Base-by-base conservation (phyloP, 208 protist species). In the Acanthamoeba royreba region DNA sequence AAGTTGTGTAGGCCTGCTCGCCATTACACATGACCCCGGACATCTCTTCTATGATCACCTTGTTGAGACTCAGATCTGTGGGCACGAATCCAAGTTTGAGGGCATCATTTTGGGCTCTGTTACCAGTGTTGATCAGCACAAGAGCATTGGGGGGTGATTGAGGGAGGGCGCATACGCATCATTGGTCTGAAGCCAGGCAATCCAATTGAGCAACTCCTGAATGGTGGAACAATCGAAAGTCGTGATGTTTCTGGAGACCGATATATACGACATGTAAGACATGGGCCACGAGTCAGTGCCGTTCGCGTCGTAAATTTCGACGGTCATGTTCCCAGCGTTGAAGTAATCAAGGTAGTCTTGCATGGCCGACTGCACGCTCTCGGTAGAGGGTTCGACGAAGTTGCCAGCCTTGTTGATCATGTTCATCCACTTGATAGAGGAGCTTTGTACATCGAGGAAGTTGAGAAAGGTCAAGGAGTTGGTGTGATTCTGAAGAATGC, bases 361-460 rank as follows among this genome's bases (percentile, higher is more conserved):
- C 72, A 83, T 83, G 72, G 72, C 72, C 40, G 72, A 13, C 35
- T 89, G 81, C 28, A 89, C 52, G 3, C 31, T 47, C 35, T 2
- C 81, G 35, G 61, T 13, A 25, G 81, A 89, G 81, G 81, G 81
- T 28, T 7, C 8, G 4, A 89, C 81, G 17, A 42, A 1, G 25
- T 63, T 38, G 81, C 81, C 81, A 22, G 81, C 81, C 52, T 45
- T 89, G 81, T 89, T 89, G 33, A 66, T 61, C 81, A 89, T 63
- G 38, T 66, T 45, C 81, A 89, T 61, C 52, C 81, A 66, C 52
- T 53, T 53, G 81, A 89, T 42, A 4, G 33, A 8, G 22, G 42
- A 19, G 7, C 40, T 42, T 25, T 33, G 22, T 25, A 35, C 40
- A 35, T 63, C 47, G 33, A 33, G 19, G 49, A 45, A 89, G 47